Base-by-base conservation (phyloP, 257 asterid species). In the Solanum infundibuliforme region DNA sequence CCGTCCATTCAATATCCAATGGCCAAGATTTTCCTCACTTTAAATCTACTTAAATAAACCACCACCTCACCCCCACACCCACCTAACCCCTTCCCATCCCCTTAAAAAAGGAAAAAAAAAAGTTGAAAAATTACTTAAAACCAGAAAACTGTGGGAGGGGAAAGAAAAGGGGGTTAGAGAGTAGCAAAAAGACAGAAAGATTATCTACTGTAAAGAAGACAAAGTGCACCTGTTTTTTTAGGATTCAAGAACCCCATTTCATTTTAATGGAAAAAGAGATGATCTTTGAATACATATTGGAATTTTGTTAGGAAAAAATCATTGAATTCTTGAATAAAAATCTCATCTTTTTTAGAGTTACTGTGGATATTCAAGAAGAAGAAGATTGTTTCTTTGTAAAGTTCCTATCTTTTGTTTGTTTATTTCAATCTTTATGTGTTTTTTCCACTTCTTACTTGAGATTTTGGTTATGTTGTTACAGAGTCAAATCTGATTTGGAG, bases 1-100 rank as follows among this genome's bases (percentile, higher is more conserved):
- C 88, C 90, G 83, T 88, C 84, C 73, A 84, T 75, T 88, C 46
- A 31, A 58, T 55, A 29, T 88, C 18, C 43, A 38, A 79, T 32
- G 86, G 84, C 12, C 76, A 38, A 48, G 86, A 88, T 88, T 74
- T 48, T 7, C n/a, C 81, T 36, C 62, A 86, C 34, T 75, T 55
- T 60, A 29, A 35, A 62, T 46, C 74, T 87, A 39, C 84, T 39
- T 55, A 79, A 27, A 43, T 41, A 25, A 25, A 4, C 25, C 83
- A 12, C 9, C 14, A 3, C 3, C 25, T 29, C 31, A 29, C 31
- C 31, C 31, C 31, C 31, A 29, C 31, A 29, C 65, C 21, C 0
- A 6, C 62, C 21, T 5, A 1, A 1, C 41, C 60, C 62, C 4
- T 5, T 3, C 8, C 11, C 2, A 55, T 11, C 11, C 65, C 25